Conservation (phyloP, 805 yeast species). For the Hanseniaspora pseudoguilliermondii region DNA sequence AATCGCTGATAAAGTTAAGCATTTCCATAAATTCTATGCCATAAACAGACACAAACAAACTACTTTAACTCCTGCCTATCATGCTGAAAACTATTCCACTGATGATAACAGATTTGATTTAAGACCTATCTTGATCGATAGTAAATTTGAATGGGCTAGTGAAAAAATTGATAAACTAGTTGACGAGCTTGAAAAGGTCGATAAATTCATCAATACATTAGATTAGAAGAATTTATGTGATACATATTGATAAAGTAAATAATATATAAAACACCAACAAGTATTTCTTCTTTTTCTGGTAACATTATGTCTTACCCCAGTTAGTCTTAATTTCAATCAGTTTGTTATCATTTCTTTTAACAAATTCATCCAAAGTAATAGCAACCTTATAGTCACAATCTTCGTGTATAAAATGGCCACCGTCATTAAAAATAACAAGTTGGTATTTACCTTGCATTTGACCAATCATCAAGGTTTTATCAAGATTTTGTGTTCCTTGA, state of each 20-base stretch:
- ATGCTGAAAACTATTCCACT: slow-evolving; percentile 96
- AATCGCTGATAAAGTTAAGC: slow-evolving; percentile 83
- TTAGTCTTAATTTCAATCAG: slow-evolving; percentile 28
- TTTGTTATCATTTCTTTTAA: slow-evolving; percentile 32
- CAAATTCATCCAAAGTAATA: slow-evolving; percentile 35
- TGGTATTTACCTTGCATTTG: slow-evolving; percentile 98
- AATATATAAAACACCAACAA: not conserved
- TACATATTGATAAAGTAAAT: not conserved
- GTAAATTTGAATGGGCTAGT: slow-evolving; percentile 80
- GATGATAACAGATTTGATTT: slow-evolving; percentile 94
- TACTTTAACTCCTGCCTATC: slow-evolving; percentile 92
- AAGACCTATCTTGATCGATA: slow-evolving; percentile 88
- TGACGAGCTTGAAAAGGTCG: slow-evolving; percentile 30
- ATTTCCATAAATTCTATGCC: slow-evolving; percentile 86
- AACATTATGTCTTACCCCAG: slow-evolving; percentile 26
- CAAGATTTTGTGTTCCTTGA: slow-evolving; percentile 37
- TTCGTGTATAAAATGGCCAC: slow-evolving; percentile 94
- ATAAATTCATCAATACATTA: slow-evolving; percentile 23
- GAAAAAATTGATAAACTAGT: slow-evolving; percentile 76
- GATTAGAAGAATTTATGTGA: not conserved
- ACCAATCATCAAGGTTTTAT: slow-evolving; percentile 75
- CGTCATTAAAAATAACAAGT: slow-evolving; percentile 61
- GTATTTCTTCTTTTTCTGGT: not conserved
- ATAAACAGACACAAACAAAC: slow-evolving; percentile 95
- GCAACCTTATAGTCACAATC: slow-evolving; percentile 67